phyloP scores from a whole-genome alignment of 129 eudicot genomes.

The Artemisia argyi region DNA sequence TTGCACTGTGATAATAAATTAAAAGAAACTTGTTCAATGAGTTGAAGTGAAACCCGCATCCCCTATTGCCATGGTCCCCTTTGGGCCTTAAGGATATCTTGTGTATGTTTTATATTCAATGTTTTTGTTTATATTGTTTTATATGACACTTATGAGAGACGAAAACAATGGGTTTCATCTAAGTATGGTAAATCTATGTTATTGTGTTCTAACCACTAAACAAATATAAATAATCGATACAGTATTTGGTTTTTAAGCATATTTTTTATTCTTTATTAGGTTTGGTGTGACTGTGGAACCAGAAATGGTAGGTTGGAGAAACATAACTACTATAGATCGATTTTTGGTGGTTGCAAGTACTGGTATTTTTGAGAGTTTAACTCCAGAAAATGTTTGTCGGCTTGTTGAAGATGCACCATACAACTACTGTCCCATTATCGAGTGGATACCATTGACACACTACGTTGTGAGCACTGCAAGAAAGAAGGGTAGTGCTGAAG shows the following conservation, averaged over 20 bases:
- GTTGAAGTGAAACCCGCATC: too few relatives aligned
- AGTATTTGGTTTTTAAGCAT: neutral
- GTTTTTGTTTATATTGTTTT: too few relatives aligned
- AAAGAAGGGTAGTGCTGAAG: conserved; percentile 60
- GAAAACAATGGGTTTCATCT: too few relatives aligned
- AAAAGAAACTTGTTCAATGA: too few relatives aligned
- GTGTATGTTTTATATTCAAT: too few relatives aligned
- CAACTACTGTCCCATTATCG: conserved; percentile 7
- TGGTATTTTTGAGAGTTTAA: conserved; percentile 67
- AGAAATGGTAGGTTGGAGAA: conserved; percentile 55
- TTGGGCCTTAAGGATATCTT: too few relatives aligned
- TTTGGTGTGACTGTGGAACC: conserved; percentile 57
- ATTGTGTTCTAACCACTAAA: too few relatives aligned
- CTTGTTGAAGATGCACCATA: conserved; percentile 32
- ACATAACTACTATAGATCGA: conserved; percentile 35
- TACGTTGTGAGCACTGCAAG: conserved; percentile 47
- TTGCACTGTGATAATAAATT: too few relatives aligned
- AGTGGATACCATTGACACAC: conserved; percentile 40
- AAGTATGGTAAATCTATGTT: too few relatives aligned
- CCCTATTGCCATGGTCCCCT: too few relatives aligned
- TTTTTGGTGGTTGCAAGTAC: conserved; percentile 65
- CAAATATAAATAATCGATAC: neutral
- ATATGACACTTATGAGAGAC: too few relatives aligned
- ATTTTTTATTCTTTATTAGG: conserved; percentile 26
- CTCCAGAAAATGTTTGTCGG: conserved; percentile 54